Evolutionary conservation across 805 yeast genomes (phyloP).

Genomic region (Saccharomyces eubayanus): DNA sequence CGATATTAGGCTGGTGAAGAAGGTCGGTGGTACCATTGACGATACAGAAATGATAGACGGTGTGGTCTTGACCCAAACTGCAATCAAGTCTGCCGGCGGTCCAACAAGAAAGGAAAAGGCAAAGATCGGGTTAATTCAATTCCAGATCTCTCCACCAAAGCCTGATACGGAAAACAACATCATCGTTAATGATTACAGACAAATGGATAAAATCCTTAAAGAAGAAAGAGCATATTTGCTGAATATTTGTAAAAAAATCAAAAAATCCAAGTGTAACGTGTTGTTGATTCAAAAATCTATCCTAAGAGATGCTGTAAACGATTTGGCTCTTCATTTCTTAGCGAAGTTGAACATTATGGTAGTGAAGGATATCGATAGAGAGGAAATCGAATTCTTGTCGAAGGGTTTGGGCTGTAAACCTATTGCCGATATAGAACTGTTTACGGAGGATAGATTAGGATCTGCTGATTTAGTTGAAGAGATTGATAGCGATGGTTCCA

Average conservation of each 20-base stretch:
- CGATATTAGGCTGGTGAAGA: slow-evolving; percentile 83
- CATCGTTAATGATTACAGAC: slow-evolving; percentile 95
- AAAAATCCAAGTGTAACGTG: slow-evolving; percentile 94
- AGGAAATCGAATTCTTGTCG: slow-evolving; percentile 85
- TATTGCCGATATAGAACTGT: slow-evolving; percentile 88
- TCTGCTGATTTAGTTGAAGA: slow-evolving; percentile 90
- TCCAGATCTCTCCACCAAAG: slow-evolving; percentile 92
- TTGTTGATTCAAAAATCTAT: slow-evolving; percentile 86
- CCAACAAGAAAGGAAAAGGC: slow-evolving; percentile 94
- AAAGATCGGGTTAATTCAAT: slow-evolving; percentile 79
- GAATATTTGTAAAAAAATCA: slow-evolving; percentile 91
- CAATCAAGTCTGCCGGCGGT: slow-evolving; percentile 85
- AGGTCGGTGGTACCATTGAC: slow-evolving; percentile 95
- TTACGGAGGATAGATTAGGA: slow-evolving; percentile 89
- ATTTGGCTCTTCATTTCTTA: slow-evolving; percentile 86
- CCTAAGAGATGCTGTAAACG: slow-evolving; percentile 89
- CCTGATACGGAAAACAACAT: slow-evolving; percentile 97
- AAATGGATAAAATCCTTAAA: slow-evolving; percentile 96
- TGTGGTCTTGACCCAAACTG: slow-evolving; percentile 86
- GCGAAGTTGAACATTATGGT: slow-evolving; percentile 91
- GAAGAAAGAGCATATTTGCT: slow-evolving; percentile 94
- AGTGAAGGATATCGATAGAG: slow-evolving; percentile 90
- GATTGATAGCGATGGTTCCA: slow-evolving; percentile 80
- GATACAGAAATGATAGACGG: slow-evolving; percentile 92
- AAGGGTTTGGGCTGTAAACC: slow-evolving; percentile 87